Base-by-base conservation (phyloP, 495 filamentous ascomycete species). In the Penicillium argentinense region DNA sequence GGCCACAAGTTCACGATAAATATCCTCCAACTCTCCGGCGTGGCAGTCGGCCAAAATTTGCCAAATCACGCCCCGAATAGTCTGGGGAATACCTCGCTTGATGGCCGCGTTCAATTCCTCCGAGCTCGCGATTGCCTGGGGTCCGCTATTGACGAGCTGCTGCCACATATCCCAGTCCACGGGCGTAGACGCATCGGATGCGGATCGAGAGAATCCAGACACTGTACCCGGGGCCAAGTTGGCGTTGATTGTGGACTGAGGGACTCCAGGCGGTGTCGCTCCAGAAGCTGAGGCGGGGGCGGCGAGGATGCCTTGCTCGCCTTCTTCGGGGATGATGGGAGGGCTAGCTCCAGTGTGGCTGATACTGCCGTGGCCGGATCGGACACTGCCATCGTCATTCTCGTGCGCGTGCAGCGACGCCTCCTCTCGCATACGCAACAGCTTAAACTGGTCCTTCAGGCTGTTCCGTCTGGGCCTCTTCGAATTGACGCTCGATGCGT, bases 111-210 rank as follows among this genome's bases (percentile, higher is more conserved):
- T 95, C 42, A 99, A 69, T 56, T 96, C 91, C 44, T 91, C 87
- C 3, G 91, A 78, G 55, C 87, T 95, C 22, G 88, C 87, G 47
- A 97, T 83, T 7, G 89, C 91, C 24, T 86, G 83, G 9, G 90
- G 87, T 2, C 95, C 93, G 71, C 95, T 85, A 53, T 96, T 90
- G 23, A 99, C 93, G 1, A 99, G 86, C 13, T 86, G 74, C 66
- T 99, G 91, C 93, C 93, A 99, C 14, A 99, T 69, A 66, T 97
- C 95, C 93, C 93, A 99, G 60, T 99, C 89, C 11, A 99, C 89
- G 3, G 80, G 76, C 6, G 78, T 73, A 4, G 77, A 74, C 12
- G 78, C 70, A 51, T 91, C 87, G 3, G 67, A 71, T 12, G 81
- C 76, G 8, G 89, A 85, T 3, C 84, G 79, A 13, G 80, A 80